Percentiles rank a stretch among this genome's conserved stretches.
Conservation (phyloP, 1,139 yeast species). For the Yamadazyma atlantica region DNA sequence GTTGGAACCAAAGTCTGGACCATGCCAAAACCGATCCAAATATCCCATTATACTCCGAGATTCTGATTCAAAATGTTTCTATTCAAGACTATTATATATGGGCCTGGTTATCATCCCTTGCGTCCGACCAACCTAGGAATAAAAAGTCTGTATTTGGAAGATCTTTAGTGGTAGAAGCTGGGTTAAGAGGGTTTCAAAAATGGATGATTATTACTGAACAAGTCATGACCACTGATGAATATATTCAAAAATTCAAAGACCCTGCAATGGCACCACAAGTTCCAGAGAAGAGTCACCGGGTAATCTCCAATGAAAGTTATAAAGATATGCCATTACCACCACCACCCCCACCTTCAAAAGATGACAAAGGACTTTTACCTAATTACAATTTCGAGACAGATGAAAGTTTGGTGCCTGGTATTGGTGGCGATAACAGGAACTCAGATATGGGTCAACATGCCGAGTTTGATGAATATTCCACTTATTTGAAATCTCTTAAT, state of each 20-base stretch:
- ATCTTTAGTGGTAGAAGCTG: slow-evolving; percentile 72
- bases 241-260: slow-evolving; percentile 26
- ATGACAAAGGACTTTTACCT: slow-evolving; percentile 18
- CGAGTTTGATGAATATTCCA: slow-evolving; percentile 13
- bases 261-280: slow-evolving; percentile 11
- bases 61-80: slow-evolving; percentile 61
- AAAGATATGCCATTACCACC: slow-evolving; percentile 34
- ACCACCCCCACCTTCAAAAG: slow-evolving; percentile 25
- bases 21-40: slow-evolving; percentile 21
- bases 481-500: slow-evolving; percentile 14
- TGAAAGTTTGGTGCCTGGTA: slow-evolving; percentile 10
- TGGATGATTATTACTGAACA: slow-evolving; percentile 82
- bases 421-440: slow-evolving; percentile 9
- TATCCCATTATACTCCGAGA: slow-evolving; percentile 45
- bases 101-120: slow-evolving; percentile 84
- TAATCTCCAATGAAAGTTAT: slow-evolving; percentile 19
- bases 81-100: slow-evolving; percentile 87
- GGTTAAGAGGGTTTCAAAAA: slow-evolving; percentile 72
- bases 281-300: slow-evolving; percentile 16
- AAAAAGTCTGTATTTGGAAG: slow-evolving; percentile 76
- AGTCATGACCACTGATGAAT: slow-evolving; percentile 47
- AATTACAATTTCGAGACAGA: slow-evolving; percentile 17
- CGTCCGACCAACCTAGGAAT: slow-evolving; percentile 67
- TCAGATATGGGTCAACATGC: slow-evolving; percentile 5
- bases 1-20: slow-evolving; percentile 39